Evolutionary conservation across 306 rosid species (phyloP).

Genomic region (Quercus engelmannii): DNA sequence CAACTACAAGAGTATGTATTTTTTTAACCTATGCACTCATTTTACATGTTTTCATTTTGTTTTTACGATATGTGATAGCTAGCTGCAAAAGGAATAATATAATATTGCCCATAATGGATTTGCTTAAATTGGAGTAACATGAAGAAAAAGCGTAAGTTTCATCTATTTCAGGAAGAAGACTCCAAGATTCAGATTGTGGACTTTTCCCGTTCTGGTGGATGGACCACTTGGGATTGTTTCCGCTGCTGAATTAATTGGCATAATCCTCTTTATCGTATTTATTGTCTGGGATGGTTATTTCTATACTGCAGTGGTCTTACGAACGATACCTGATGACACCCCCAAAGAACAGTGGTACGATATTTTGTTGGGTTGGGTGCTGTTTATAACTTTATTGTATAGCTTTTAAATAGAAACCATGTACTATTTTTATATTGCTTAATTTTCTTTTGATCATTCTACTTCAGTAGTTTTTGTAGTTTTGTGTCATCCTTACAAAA

Average conservation of each 20-base stretch:
- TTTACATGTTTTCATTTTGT: neutral
- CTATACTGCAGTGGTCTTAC: constrained; percentile 25
- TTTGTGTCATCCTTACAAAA: too few relatives aligned
- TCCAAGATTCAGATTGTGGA: constrained; percentile 75
- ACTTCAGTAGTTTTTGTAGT: too few relatives aligned
- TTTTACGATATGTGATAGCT: neutral
- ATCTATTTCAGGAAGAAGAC: constrained; percentile 44
- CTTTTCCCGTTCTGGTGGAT: constrained; percentile 73
- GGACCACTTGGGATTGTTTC: constrained; percentile 91
- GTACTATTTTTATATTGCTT: too few relatives aligned
- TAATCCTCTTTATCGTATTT: constrained; percentile 49
- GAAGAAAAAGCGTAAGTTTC: neutral
- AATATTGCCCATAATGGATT: too few relatives aligned
- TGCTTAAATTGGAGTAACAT: neutral
- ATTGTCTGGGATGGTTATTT: constrained; percentile 62
- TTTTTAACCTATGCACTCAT: neutral
- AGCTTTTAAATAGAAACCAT: too few relatives aligned
- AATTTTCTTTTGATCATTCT: too few relatives aligned
- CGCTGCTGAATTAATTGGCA: constrained; percentile 77
- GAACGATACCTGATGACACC: too few relatives aligned
- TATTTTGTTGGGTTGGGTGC: neutral
- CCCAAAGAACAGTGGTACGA: constrained; percentile 31
- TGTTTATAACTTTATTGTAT: too few relatives aligned
- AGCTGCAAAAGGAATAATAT: neutral
- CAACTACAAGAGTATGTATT: constrained; percentile 37